These are phyloP conservation scores for Xylariaceae sp. DNA, from an alignment of 2,329 filamentous ascomycete species.

Conservation along the genomic window DNA sequence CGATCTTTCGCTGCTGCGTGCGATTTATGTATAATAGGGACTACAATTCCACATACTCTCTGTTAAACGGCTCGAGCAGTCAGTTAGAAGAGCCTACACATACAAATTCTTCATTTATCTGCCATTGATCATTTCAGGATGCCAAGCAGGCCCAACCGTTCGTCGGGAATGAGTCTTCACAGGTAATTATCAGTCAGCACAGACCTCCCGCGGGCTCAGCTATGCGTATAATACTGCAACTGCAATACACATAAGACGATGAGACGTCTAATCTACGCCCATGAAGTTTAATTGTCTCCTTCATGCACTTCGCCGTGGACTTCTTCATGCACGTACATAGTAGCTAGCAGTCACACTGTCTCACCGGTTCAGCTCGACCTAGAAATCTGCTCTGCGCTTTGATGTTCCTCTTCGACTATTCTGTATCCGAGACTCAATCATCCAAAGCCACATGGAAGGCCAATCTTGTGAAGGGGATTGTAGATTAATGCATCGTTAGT, in stretches of 20 bases:
- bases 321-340: too few relatives aligned
- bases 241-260: not conserved
- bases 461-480: too few relatives aligned
- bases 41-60: too few relatives aligned
- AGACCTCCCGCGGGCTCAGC: not conserved
- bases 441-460: too few relatives aligned
- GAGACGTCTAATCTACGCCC: not conserved
- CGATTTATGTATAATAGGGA: too few relatives aligned
- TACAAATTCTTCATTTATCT: not conserved
- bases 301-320: too few relatives aligned
- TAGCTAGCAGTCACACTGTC: not conserved
- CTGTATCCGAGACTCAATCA: not conserved
- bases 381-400: not conserved
- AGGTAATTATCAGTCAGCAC: not conserved
- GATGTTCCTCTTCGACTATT: not conserved
- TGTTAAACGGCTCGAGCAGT: too few relatives aligned
- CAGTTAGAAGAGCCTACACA: not conserved
- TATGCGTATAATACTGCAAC: not conserved
- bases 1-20: too few relatives aligned
- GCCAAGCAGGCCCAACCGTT: not conserved
- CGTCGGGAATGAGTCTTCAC: not conserved
- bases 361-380: not conserved
- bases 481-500: too few relatives aligned
- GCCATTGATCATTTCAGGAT: not conserved
- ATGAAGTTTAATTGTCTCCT: not conserved